phyloP scores from a whole-genome alignment of 768 basidiomycete species.

The Mycena indigotica region DNA sequence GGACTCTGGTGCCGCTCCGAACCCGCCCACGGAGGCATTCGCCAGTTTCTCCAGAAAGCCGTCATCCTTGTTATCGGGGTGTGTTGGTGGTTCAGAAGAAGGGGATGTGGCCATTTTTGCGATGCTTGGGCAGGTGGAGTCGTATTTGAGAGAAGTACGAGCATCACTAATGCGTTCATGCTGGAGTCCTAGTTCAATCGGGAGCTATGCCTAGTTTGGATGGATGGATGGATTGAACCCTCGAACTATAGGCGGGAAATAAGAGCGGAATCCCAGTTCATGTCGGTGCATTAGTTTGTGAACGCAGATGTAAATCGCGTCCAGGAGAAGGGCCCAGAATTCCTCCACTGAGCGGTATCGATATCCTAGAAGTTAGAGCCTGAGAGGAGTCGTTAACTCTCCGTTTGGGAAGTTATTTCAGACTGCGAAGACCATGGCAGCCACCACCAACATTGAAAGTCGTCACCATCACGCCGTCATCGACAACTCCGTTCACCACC shows the following conservation, averaged over 20 bases:
- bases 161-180: neutral
- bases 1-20: neutral
- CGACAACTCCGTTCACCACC: conserved; percentile 4
- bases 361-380: neutral
- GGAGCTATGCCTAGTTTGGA: neutral
- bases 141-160: neutral
- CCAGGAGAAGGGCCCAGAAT: neutral
- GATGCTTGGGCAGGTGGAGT: neutral
- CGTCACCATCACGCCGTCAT: neutral
- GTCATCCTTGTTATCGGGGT: neutral
- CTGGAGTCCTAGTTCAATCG: neutral
- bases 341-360: too few relatives aligned
- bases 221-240: neutral
- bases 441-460: neutral
- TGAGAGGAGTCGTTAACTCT: neutral
- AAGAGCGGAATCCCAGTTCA: too few relatives aligned
- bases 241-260: neutral
- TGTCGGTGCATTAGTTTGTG: neutral
- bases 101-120: neutral
- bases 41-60: neutral
- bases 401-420: neutral
- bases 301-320: neutral
- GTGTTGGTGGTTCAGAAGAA: neutral
- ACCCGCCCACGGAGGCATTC: neutral
- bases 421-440: neutral